Percentiles rank a stretch among this genome's conserved stretches.
Conservation (phyloP, 1,139 yeast genomes). For the Blastobotrys aristatus region DNA sequence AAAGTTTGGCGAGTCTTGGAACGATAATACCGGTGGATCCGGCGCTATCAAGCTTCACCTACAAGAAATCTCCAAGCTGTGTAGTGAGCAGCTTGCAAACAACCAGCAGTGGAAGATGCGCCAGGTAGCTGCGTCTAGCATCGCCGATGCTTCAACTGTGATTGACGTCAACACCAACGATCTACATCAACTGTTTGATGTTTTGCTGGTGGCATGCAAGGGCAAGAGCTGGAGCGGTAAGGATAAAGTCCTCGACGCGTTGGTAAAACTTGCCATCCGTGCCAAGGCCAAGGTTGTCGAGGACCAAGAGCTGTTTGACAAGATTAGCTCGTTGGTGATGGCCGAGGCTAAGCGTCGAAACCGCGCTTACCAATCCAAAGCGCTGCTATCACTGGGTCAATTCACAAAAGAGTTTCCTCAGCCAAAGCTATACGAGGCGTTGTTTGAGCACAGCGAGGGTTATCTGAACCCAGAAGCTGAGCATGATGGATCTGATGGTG, state of each 20-base stretch:
- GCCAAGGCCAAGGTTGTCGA: slow-evolving; percentile 33
- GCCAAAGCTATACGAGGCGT: slow-evolving; percentile 33
- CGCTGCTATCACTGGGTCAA: slow-evolving; percentile 27
- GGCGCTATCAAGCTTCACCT: slow-evolving; percentile 69
- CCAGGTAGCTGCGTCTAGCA: slow-evolving; percentile 64
- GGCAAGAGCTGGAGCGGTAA: slow-evolving; percentile 92
- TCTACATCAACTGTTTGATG: slow-evolving; percentile 42
- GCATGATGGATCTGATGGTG: slow-evolving; percentile 21
- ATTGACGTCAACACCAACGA: slow-evolving; percentile 20
- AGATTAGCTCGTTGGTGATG: slow-evolving; percentile 19
- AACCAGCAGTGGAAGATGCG: slow-evolving; percentile 63
- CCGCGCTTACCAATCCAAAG: slow-evolving; percentile 51
- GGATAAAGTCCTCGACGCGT: slow-evolving; percentile 65
- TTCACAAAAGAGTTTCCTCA: slow-evolving; percentile 29
- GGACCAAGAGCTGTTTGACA: slow-evolving; percentile 15
- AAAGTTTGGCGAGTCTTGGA: slow-evolving; percentile 67
- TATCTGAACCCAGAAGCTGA: slow-evolving; percentile 21
- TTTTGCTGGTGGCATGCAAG: slow-evolving; percentile 56
- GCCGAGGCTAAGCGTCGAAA: slow-evolving; percentile 66
- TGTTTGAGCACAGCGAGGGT: slow-evolving; percentile 33
- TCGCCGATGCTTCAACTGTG: slow-evolving; percentile 55
- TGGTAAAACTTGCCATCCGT: slow-evolving; percentile 54
- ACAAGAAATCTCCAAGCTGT: slow-evolving; percentile 58
- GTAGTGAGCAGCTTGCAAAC: slow-evolving; percentile 43
- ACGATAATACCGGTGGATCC: slow-evolving; percentile 68